Percentiles rank a stretch among this genome's conserved stretches.
Conservation (phyloP, 2,329 filamentous ascomycete species). For the Raffaelea arxii region DNA sequence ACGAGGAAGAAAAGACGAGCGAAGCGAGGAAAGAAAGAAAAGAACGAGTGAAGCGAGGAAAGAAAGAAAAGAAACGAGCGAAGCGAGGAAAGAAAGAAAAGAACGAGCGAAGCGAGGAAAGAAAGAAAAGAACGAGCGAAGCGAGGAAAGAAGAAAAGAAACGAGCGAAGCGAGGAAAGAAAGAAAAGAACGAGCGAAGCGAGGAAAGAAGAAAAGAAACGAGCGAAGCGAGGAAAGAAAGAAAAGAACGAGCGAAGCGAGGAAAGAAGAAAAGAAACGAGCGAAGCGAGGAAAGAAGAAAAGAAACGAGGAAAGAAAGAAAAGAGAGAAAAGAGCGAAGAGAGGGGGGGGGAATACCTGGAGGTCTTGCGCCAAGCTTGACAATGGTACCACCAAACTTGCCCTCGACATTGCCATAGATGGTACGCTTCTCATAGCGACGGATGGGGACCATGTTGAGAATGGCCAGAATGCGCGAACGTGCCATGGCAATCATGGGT, state of each 20-base stretch:
- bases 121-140: too few species aligned
- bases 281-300: too few species aligned
- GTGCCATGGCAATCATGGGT: conserved; percentile 51
- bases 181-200: too few species aligned
- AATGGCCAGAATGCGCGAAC: conserved; percentile 74
- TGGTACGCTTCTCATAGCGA: conserved; percentile 85
- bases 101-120: not conserved
- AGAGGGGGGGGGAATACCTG: conserved; percentile 54
- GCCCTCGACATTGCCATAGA: conserved; percentile 71
- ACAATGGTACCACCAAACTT: conserved; percentile 88
- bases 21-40: too few species aligned
- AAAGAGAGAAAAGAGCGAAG: conserved; percentile 3
- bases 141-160: too few species aligned
- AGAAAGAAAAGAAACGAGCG: too few species aligned
- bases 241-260: not conserved
- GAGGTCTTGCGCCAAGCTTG: conserved; percentile 70
- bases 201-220: too few species aligned
- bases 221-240: too few species aligned
- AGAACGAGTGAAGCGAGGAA: not conserved
- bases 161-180: too few species aligned
- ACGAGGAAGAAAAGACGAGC: too few species aligned
- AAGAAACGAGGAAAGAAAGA: too few species aligned
- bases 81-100: not conserved
- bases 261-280: not conserved
- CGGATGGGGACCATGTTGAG: conserved; percentile 88